Percentiles rank a stretch among this genome's conserved stretches.
Conservation (phyloP, 257 asterid species). For the Solanum arcanum region DNA sequence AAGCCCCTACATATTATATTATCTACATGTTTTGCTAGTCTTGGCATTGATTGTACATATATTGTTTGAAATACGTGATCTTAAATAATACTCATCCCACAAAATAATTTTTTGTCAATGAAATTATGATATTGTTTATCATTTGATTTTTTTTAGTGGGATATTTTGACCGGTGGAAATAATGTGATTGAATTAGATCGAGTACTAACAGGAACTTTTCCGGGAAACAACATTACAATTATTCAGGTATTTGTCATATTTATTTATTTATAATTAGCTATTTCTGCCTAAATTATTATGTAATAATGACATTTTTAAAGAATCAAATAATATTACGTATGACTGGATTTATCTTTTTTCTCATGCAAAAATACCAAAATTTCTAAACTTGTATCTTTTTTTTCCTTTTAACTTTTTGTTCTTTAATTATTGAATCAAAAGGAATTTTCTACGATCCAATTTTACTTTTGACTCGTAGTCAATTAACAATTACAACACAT, state of each 20-base stretch:
- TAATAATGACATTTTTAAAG: not conserved
- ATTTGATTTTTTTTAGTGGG: constrained; percentile 40
- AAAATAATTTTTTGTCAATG: not conserved
- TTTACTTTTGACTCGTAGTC: not conserved
- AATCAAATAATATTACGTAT: not conserved
- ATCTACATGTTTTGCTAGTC: not conserved
- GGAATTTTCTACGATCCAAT: not conserved
- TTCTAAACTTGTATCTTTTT: not conserved
- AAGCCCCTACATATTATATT: not conserved
- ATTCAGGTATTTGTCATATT: constrained; percentile 36
- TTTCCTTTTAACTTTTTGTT: not conserved
- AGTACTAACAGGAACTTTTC: constrained; percentile 41
- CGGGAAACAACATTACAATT: constrained; percentile 42
- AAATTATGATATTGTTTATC: not conserved
- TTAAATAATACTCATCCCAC: not conserved
- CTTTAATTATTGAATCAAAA: not conserved
- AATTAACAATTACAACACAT: not conserved
- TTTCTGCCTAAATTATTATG: not conserved
- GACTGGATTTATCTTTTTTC: not conserved
- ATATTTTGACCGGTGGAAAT: constrained; percentile 33
- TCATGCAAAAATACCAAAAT: not conserved
- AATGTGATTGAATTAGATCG: constrained; percentile 35
- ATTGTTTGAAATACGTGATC: not conserved
- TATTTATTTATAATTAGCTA: not conserved
- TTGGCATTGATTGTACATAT: not conserved